phyloP scores from a whole-genome alignment of 805 yeast species.

The Hanseniaspora lachancei region DNA sequence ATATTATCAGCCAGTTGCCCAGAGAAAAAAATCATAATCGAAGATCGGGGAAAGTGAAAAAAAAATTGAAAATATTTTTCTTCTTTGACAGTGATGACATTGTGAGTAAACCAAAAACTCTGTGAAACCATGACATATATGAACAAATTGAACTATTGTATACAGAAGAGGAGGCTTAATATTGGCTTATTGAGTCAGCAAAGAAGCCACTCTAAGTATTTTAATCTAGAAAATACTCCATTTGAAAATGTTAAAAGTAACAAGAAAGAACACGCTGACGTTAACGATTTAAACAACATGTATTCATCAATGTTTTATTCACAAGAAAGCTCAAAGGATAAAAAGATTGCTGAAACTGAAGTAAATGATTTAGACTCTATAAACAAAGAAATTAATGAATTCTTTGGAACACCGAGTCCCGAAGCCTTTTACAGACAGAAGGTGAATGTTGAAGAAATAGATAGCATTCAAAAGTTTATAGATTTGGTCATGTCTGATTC shows the following conservation, averaged over 20 bases:
- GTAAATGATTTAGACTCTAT: not conserved
- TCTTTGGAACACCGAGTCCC: not conserved
- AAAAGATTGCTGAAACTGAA: not conserved
- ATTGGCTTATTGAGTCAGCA: too few relatives aligned
- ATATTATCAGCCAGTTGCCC: too few relatives aligned
- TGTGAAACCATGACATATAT: not conserved
- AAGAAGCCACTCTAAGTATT: not conserved
- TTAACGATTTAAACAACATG: slow-evolving; percentile 5
- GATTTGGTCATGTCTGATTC: not conserved
- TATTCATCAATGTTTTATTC: slow-evolving; percentile 1
- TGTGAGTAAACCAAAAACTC: too few relatives aligned
- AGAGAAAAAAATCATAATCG: too few relatives aligned
- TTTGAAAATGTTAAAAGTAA: not conserved
- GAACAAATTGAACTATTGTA: not conserved
- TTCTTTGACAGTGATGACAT: too few relatives aligned
- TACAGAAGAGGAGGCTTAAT: not conserved
- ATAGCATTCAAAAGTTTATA: not conserved
- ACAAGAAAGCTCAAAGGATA: not conserved
- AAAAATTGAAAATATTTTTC: too few relatives aligned
- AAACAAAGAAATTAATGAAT: slow-evolving; percentile 6
- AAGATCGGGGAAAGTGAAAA: too few relatives aligned
- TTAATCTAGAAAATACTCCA: slow-evolving; percentile 4
- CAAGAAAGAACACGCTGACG: not conserved
- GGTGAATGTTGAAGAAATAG: not conserved
- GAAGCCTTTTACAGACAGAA: not conserved